Conservation (phyloP, 306 rosid species). For the Pterocarpus macrocarpus region DNA sequence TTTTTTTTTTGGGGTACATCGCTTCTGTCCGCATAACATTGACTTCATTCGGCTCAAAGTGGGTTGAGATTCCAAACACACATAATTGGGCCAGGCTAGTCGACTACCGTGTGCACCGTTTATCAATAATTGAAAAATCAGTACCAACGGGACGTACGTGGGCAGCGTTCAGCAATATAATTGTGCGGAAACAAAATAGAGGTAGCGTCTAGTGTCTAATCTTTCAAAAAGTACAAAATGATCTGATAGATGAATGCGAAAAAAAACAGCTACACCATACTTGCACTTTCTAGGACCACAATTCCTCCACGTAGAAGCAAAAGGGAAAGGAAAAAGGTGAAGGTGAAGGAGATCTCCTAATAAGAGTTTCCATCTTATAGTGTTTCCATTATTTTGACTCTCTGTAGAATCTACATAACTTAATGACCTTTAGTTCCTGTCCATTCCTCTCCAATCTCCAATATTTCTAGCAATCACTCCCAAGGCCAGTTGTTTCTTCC, state of each 20-base stretch:
- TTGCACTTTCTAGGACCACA: constrained; percentile 32
- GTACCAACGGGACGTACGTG: not conserved
- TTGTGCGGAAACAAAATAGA: not conserved
- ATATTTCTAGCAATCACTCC: not conserved
- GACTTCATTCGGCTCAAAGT: not conserved
- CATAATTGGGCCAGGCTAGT: not conserved
- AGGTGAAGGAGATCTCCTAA: not conserved
- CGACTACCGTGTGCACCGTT: not conserved
- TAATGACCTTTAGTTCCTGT: not conserved
- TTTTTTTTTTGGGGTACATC: not conserved
- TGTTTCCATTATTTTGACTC: constrained; percentile 20
- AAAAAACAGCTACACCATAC: not conserved
- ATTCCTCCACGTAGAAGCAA: constrained; percentile 26
- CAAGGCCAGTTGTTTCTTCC: constrained; percentile 3
- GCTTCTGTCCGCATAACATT: not conserved
- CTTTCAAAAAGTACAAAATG: constrained; percentile 21
- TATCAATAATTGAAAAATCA: not conserved
- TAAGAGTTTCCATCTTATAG: not conserved
- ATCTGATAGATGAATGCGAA: not conserved
- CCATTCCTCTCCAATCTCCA: not conserved
- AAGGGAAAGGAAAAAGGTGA: constrained; percentile 1
- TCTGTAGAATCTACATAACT: not conserved
- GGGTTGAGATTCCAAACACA: not conserved
- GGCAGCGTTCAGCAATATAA: not conserved
- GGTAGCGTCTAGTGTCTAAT: not conserved